These are phyloP conservation scores for Avena sativa DNA, from an alignment of 176 grass and related monocot genomes.

Conservation along the genomic window DNA sequence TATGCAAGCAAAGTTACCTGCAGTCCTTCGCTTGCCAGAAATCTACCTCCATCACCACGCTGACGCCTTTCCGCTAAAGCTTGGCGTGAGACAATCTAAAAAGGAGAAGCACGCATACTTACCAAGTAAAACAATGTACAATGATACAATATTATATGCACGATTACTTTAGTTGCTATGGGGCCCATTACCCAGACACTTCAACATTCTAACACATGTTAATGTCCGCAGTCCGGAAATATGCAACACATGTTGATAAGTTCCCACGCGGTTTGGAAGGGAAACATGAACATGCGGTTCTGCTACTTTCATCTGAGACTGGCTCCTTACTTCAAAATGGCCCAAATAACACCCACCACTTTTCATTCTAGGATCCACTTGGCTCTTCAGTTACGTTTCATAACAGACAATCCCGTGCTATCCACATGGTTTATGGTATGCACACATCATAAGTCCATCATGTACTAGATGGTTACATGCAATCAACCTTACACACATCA, in stretches of 20 bases:
- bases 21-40: slow-evolving; percentile 54
- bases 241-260: not conserved
- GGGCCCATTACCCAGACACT: not conserved
- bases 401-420: not conserved
- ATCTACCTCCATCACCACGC: slow-evolving; percentile 75
- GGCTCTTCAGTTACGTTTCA: not conserved
- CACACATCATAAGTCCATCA: not conserved
- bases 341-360: not conserved
- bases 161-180: slow-evolving; percentile 3
- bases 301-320: not conserved
- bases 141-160: not conserved
- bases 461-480: not conserved
- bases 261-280: not conserved
- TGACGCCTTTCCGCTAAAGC: slow-evolving; percentile 67
- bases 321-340: not conserved
- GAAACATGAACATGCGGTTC: not conserved
- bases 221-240: not conserved
- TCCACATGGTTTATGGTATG: not conserved
- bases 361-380: not conserved
- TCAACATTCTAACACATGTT: slow-evolving; percentile 18
- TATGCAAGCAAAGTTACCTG: slow-evolving; percentile 47
- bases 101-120: slow-evolving; percentile 40
- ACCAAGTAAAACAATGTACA: slow-evolving; percentile 18
- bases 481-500: not conserved
- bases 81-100: slow-evolving; percentile 77